Percentiles rank a stretch among this genome's conserved stretches.
phyloP scores from a whole-genome alignment of 805 yeast species.

The Jamesozyma lodderae region DNA sequence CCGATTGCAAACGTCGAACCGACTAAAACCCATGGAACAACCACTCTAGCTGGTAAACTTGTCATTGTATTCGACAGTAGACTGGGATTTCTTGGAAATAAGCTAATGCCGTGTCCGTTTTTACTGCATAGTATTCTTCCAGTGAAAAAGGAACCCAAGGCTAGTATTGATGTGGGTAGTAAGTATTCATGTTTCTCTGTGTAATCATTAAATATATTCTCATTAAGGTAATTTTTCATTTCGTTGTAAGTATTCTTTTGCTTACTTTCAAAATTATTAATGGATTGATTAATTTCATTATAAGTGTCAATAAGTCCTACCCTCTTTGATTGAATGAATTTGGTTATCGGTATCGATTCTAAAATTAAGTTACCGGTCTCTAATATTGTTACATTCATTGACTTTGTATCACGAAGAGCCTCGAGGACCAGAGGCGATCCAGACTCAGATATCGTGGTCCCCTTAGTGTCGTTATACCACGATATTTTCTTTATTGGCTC shows the following conservation, averaged over 20 bases:
- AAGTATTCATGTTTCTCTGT: constrained; percentile 18
- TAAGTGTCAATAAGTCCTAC: constrained; percentile 2
- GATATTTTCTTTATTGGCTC: too few species aligned
- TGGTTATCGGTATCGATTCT: constrained; percentile 8
- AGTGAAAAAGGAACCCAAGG: constrained; percentile 23
- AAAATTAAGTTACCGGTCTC: constrained; percentile 14
- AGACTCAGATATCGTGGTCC: too few species aligned
- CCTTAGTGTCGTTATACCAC: too few species aligned
- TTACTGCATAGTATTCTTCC: constrained; percentile 23
- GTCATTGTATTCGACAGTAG: constrained; percentile 13
- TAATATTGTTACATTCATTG: constrained; percentile 5
- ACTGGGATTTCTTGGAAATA: constrained; percentile 7
- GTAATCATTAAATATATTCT: constrained; percentile 17
- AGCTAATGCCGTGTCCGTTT: not conserved
- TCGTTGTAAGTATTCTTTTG: not conserved
- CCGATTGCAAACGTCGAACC: constrained; percentile 15
- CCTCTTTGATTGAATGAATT: constrained; percentile 6
- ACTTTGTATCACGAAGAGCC: not conserved
- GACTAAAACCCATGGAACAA: constrained; percentile 17
- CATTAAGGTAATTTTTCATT: constrained; percentile 6
- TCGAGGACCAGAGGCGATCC: constrained; percentile 4
- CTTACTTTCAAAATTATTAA: not conserved
- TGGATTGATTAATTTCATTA: constrained; percentile 7
- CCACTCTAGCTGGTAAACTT: constrained; percentile 20
- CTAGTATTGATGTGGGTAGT: constrained; percentile 20